phyloP scores from a whole-genome alignment of 1,284 basidiomycete species.

The Cryptococcus sp. region DNA sequence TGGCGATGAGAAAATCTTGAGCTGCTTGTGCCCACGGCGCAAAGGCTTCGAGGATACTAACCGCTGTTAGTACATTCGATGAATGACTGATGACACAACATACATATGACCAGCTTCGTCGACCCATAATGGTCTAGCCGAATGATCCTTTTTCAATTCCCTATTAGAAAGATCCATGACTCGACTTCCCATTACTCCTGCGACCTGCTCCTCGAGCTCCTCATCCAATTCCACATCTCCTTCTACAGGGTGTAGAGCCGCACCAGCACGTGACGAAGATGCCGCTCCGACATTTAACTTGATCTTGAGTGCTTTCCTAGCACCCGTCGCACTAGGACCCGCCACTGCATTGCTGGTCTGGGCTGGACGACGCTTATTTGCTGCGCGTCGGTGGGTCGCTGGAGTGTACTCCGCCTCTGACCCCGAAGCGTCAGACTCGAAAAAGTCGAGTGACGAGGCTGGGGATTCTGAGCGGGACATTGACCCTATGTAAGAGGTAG shows the following conservation, averaged over 20 bases:
- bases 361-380: conserved; percentile 82
- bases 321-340: background rate
- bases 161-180: conserved; percentile 53
- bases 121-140: conserved; percentile 88
- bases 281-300: conserved; percentile 41
- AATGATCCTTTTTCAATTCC: conserved; percentile 81
- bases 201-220: conserved; percentile 29
- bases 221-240: conserved; percentile 26
- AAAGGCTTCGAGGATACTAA: conserved; percentile 82
- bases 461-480: conserved; percentile 43
- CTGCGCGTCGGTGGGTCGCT: conserved; percentile 60
- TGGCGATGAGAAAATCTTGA: conserved; percentile 96
- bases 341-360: conserved; percentile 57
- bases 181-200: conserved; percentile 26
- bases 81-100: conserved; percentile 7
- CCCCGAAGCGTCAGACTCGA: conserved; percentile 30
- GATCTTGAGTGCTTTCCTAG: conserved; percentile 5
- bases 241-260: conserved; percentile 25
- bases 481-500: background rate
- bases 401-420: conserved; percentile 37
- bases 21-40: conserved; percentile 96
- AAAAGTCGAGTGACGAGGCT: conserved; percentile 44
- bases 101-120: conserved; percentile 85
- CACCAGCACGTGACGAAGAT: conserved; percentile 19
- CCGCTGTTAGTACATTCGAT: background rate